Evolutionary conservation across 2,329 filamentous ascomycete genomes (phyloP), one percentile per base, ranked within the genome.

Genomic region (Hymenoscyphus fructigenus): DNA sequence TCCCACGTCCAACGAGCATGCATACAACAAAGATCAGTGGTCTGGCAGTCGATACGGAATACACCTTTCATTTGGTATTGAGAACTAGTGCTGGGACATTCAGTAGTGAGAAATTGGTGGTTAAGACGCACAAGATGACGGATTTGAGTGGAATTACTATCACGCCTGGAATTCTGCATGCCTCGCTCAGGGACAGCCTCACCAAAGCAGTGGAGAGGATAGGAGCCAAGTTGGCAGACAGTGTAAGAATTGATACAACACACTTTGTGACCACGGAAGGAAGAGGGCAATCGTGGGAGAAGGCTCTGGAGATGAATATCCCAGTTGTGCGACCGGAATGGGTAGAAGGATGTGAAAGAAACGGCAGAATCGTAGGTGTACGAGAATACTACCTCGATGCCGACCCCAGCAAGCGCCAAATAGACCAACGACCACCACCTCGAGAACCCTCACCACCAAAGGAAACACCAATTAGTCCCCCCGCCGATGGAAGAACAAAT

Each of bases 201-300:
- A 83, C 85, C 57, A 84, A 83, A 57, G 92, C 93, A 1, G 86
- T 97, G 41, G 89, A 95, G 74, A 85, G 92, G 70, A 96, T 99
- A 72, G 95, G 95, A 59, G 95, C 92, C 67, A 97, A 95, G 82
- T 83, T 98, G 69, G 91, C 92, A 64, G 94, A 97, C 72, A 86
- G 86, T 14, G 93, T 98, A 60, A 87, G 94, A 73, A 98, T 99
- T 75, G 95, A 99, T 77, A 99, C 95, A 0, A 99, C 95, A 17
- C 95, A 99, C 79, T 99, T 99, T 76, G 92, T 99, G 66, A 98
- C 94, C 68, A 96, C 92, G 10, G 95, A 99, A 77, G 93, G 93
- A 34, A 84, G 93, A 63, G 95, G 95, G 36, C 84, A 91, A 60
- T 85, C 90, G 14, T 99, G 95, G 95, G 95, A 99, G 80, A 96